Conservation (phyloP, 805 yeast genomes). For the Candida rishiriensis region DNA sequence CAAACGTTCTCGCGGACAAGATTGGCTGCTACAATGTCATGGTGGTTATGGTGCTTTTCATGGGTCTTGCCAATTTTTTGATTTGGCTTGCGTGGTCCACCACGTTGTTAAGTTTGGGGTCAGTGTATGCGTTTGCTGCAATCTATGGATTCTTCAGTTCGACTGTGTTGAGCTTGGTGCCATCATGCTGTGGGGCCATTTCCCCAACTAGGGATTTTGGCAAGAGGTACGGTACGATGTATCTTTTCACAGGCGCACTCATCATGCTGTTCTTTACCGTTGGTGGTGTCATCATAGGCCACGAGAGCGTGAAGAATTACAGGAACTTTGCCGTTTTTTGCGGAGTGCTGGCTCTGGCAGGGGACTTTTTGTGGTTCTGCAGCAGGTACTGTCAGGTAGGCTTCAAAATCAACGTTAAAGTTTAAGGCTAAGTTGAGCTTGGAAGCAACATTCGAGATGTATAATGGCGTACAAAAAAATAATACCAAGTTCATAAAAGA, state of each 20-base stretch:
- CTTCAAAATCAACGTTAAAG: conserved; percentile 20
- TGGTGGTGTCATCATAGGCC: conserved; percentile 33
- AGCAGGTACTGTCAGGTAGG: conserved; percentile 45
- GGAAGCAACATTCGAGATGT: not conserved
- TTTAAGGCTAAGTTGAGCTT: not conserved
- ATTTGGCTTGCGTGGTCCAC: conserved; percentile 56
- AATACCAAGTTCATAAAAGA: too few relatives aligned
- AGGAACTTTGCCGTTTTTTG: conserved; percentile 40
- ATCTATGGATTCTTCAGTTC: conserved; percentile 53
- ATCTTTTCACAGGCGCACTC: conserved; percentile 27
- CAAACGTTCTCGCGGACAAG: conserved; percentile 38
- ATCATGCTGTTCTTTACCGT: conserved; percentile 28
- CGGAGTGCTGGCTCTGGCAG: conserved; percentile 35
- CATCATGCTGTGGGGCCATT: conserved; percentile 56
- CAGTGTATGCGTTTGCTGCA: conserved; percentile 46
- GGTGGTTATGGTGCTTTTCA: conserved; percentile 32
- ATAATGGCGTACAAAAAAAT: too few relatives aligned
- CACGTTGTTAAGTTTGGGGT: conserved; percentile 21
- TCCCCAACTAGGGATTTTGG: conserved; percentile 34
- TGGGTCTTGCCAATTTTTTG: conserved; percentile 36
- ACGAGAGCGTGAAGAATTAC: conserved; percentile 31
- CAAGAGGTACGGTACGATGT: conserved; percentile 24
- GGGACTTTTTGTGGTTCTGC: conserved; percentile 33
- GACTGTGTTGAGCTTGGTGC: conserved; percentile 52
- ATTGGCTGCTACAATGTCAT: conserved; percentile 41